Conservation (phyloP, 2,329 filamentous ascomycete species). For the Aspergillus sp. region DNA sequence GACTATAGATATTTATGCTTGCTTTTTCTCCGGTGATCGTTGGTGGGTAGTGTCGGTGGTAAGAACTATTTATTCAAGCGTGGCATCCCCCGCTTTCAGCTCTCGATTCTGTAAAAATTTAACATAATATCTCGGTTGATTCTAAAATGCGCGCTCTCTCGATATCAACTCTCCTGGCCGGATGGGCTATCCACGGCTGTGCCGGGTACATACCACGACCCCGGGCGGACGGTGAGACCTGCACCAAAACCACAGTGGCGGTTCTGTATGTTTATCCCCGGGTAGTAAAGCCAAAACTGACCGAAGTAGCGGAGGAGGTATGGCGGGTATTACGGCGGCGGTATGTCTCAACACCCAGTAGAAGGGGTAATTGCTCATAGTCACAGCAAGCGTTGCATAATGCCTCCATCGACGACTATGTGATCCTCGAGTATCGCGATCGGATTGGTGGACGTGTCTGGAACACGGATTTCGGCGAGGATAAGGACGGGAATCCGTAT, state of each 20-base stretch:
- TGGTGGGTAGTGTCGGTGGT: not conserved
- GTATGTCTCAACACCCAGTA: constrained; percentile 22
- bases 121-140: too few relatives aligned
- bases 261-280: constrained; percentile 20
- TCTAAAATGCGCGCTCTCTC: not conserved
- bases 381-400: constrained; percentile 54
- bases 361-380: not conserved
- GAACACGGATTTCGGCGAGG: constrained; percentile 52
- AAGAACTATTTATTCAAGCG: not conserved
- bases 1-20: not conserved
- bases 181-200: constrained; percentile 7
- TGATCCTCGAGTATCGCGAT: constrained; percentile 59
- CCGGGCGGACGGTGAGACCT: constrained; percentile 13
- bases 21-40: not conserved
- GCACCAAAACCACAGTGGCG: constrained; percentile 27
- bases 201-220: constrained; percentile 15
- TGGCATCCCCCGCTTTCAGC: not conserved
- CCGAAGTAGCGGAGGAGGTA: constrained; percentile 46
- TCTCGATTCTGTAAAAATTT: not conserved
- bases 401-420: constrained; percentile 55
- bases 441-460: constrained; percentile 56
- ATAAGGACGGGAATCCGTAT: constrained; percentile 47
- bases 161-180: not conserved
- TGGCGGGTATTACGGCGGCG: constrained; percentile 58
- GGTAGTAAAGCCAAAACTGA: constrained; percentile 1